phyloP scores from a whole-genome alignment of 2,329 filamentous ascomycete species.

The Dactylonectria macrodidyma region DNA sequence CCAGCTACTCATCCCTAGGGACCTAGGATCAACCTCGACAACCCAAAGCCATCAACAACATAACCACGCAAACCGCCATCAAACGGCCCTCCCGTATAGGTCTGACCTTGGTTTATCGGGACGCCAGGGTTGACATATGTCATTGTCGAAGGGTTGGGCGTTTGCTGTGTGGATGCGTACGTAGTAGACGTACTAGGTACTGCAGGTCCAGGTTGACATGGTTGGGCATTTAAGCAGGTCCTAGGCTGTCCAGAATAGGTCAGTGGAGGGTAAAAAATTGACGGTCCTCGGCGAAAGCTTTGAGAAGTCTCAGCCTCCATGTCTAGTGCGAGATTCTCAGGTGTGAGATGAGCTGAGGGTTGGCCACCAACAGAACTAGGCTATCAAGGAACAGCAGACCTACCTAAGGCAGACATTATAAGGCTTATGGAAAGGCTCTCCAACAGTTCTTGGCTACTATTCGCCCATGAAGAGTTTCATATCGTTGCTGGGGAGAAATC shows the following conservation, averaged over 20 bases:
- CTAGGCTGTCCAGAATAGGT: slow-evolving; percentile 61
- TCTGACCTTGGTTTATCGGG: slow-evolving; percentile 50
- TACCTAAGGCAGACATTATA: no score
- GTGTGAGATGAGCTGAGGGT: slow-evolving; percentile 52
- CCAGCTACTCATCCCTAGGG: no score
- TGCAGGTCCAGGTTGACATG: slow-evolving; percentile 62
- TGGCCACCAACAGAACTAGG: slow-evolving; percentile 54
- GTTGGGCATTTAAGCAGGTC: slow-evolving; percentile 57
- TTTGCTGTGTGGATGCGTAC: slow-evolving; percentile 63
- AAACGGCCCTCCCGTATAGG: slow-evolving; percentile 54
- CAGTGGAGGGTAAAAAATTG: slow-evolving; percentile 54
- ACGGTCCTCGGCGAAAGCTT: slow-evolving; percentile 62
- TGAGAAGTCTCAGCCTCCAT: slow-evolving; percentile 61
- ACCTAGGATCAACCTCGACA: no score
- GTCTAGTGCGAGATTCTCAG: slow-evolving; percentile 59
- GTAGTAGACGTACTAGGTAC: slow-evolving; percentile 59
- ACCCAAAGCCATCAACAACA: no score
- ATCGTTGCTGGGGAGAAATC: no score
- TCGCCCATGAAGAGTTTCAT: no score
- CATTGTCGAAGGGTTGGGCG: slow-evolving; percentile 48
- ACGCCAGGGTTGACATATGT: slow-evolving; percentile 52
- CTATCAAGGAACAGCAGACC: no score
- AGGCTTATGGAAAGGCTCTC: no score
- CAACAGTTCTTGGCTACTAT: no score
- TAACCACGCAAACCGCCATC: slow-evolving; percentile 54